Evolutionary conservation across 192 early-diverging fungal species (phyloP), one percentile per base, ranked within the genome.

Genomic region (Podila horticola): DNA sequence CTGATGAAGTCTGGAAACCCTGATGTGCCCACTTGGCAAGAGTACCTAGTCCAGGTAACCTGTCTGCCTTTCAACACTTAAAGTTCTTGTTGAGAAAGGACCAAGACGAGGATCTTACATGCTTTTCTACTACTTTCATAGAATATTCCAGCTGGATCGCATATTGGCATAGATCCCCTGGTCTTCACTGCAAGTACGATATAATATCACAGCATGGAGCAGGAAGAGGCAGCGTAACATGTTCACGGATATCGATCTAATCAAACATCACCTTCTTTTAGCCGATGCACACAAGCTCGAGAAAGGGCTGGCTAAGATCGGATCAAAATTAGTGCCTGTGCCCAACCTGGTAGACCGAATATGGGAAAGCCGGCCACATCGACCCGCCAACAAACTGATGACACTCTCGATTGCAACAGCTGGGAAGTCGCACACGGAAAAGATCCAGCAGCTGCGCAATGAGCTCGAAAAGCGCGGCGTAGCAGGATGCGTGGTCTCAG

Each of bases 1-100:
- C 86, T 99, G 81, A 95, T 96, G 93, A 99, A 98, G 85, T 84
- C 86, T 64, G 98, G 97, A 4, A 69, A 96, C 22, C 91, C 94
- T 0, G 91, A 91, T 49, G 91, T 96, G 2, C 97, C 96, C 7
- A 92, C 92, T 12, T 95, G 94, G 90, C 94, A 96, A 82, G 93
- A 95, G 62, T 99, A 93, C 87, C 82, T 99, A 17, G 75, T 89
- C 36, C 84, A 93, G 75, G 91, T 92, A 64, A 38, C n/a, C 31
- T 11, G n/a, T 13, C 1, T 15, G 1, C 0, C 41, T 45, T 10
- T 30, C 13, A 10, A 15, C 20, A 19, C 9, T 24, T 12, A 67
- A 15, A 49, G 31, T 24, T 13, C n/a, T 5, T 5, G 8, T 51
- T 6, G 28, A 31, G n/a, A 12, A 0, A 22, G 20, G 19, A 19